phyloP scores from a whole-genome alignment of 495 filamentous ascomycete species.

The Lophiotrema nucula region DNA sequence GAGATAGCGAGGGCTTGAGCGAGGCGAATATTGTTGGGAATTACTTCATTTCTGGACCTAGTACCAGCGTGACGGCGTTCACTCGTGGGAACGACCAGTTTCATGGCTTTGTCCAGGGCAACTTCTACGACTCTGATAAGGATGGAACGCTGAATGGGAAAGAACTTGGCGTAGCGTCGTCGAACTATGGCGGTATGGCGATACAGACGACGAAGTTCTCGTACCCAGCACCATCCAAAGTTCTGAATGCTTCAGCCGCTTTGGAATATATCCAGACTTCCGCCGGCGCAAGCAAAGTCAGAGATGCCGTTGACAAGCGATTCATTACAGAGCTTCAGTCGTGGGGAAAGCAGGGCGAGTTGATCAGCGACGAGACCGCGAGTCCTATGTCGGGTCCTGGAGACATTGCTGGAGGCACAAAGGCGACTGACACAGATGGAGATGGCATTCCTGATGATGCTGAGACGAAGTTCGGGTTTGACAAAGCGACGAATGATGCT shows the following conservation, averaged over 20 bases:
- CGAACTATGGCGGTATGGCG: slow-evolving; percentile 21
- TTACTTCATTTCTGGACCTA: slow-evolving; percentile 27
- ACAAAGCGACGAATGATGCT: slow-evolving; percentile 13
- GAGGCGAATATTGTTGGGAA: slow-evolving; percentile 24
- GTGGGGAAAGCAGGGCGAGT: slow-evolving; percentile 13
- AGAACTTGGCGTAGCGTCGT: neutral
- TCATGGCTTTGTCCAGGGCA: slow-evolving; percentile 13
- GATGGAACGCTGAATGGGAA: slow-evolving; percentile 25
- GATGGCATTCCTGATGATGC: slow-evolving; percentile 24
- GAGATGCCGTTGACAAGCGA: slow-evolving; percentile 15
- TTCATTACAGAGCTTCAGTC: slow-evolving; percentile 8
- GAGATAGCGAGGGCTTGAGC: slow-evolving; percentile 8
- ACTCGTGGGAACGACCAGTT: slow-evolving; percentile 17
- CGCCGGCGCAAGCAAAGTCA: slow-evolving; percentile 17
- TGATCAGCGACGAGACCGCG: slow-evolving; percentile 22
- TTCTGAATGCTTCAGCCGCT: slow-evolving; percentile 12
- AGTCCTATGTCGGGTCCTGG: slow-evolving; percentile 16
- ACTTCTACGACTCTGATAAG: slow-evolving; percentile 19
- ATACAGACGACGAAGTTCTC: slow-evolving; percentile 7
- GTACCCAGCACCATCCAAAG: slow-evolving; percentile 5
- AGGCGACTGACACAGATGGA: slow-evolving; percentile 12
- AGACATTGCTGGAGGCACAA: slow-evolving; percentile 11
- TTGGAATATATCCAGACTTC: slow-evolving; percentile 4
- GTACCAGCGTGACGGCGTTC: slow-evolving; percentile 10
- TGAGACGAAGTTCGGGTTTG: slow-evolving; percentile 12